A percentile compares a stretch with the other conserved stretches of the same genome.
phyloP scores from a whole-genome alignment of 2,329 filamentous ascomycete species.

The Pseudogymnoascus sp. region DNA sequence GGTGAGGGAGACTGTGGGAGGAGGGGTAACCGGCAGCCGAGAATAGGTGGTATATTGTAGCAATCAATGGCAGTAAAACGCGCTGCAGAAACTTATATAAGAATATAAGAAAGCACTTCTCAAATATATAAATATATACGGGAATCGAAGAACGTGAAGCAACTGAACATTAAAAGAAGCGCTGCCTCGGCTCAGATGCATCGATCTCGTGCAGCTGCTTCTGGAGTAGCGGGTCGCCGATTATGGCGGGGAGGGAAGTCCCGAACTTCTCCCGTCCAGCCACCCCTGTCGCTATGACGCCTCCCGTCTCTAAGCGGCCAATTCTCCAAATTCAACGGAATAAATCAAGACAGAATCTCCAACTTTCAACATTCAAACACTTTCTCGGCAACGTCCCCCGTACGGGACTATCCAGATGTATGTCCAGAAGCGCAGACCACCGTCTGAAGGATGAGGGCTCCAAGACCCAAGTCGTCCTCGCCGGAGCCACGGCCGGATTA shows the following conservation, averaged over 20 bases:
- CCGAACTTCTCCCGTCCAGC: conserved; percentile 1
- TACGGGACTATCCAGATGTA: conserved; percentile 39
- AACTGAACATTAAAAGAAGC: neutral
- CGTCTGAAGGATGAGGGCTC: conserved; percentile 68
- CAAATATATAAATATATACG: neutral
- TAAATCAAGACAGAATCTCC: neutral
- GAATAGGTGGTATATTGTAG: neutral
- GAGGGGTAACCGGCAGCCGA: neutral
- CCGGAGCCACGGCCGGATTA: conserved; percentile 68
- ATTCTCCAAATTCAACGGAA: conserved; percentile 6
- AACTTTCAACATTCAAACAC: neutral
- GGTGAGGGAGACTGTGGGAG: neutral
- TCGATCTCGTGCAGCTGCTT: neutral
- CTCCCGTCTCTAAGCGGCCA: conserved; percentile 1
- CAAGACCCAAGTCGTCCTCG: conserved; percentile 54
- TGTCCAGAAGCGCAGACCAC: conserved; percentile 50
- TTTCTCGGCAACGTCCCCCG: conserved; percentile 6
- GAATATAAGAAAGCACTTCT: neutral
- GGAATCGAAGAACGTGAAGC: neutral
- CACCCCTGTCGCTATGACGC: conserved; percentile 10
- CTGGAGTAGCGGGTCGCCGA: conserved; percentile 5
- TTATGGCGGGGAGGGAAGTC: conserved; percentile 6
- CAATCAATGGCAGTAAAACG: neutral
- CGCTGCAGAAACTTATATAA: neutral
- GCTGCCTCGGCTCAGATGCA: neutral